phyloP scores from a whole-genome alignment of 2,329 filamentous ascomycete species.

The Ophiosphaerella herpotricha region DNA sequence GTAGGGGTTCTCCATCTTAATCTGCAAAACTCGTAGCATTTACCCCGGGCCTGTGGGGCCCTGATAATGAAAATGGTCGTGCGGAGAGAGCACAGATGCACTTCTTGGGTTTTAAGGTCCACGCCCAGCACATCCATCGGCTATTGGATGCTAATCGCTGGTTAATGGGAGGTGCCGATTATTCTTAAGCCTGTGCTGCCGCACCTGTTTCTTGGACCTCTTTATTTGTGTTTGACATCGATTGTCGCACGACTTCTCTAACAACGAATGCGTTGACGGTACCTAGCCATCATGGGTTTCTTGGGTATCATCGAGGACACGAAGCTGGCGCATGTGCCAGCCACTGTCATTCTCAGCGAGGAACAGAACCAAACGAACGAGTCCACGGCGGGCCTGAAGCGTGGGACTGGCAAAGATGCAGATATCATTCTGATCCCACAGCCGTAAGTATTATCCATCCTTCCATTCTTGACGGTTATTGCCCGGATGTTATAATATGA shows the following conservation, averaged over 20 bases:
- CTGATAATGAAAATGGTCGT: constrained; percentile 3
- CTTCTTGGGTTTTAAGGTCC: constrained; percentile 8
- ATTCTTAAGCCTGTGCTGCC: constrained; percentile 11
- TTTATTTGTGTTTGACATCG: not conserved
- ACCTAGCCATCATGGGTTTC: constrained; percentile 33
- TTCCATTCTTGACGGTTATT: not conserved
- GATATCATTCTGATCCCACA: constrained; percentile 42
- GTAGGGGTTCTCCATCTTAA: constrained; percentile 12
- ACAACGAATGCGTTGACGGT: not conserved
- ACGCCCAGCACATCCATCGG: constrained; percentile 5
- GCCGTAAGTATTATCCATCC: constrained; percentile 24
- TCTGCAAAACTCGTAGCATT: constrained; percentile 3
- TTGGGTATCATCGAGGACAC: constrained; percentile 41
- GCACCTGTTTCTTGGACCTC: not conserved
- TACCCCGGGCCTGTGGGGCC: constrained; percentile 19
- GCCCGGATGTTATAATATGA: too few relatives aligned
- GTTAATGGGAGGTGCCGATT: constrained; percentile 4
- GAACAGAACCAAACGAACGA: constrained; percentile 18
- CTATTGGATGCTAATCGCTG: not conserved
- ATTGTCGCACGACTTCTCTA: not conserved
- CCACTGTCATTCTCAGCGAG: constrained; percentile 39
- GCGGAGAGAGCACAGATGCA: constrained; percentile 16
- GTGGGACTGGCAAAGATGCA: constrained; percentile 38
- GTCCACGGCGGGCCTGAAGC: constrained; percentile 32
- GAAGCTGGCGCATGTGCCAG: constrained; percentile 40